phyloP scores from a whole-genome alignment of 2,329 filamentous ascomycete genomes.

The Orbilia ellipsospora region DNA sequence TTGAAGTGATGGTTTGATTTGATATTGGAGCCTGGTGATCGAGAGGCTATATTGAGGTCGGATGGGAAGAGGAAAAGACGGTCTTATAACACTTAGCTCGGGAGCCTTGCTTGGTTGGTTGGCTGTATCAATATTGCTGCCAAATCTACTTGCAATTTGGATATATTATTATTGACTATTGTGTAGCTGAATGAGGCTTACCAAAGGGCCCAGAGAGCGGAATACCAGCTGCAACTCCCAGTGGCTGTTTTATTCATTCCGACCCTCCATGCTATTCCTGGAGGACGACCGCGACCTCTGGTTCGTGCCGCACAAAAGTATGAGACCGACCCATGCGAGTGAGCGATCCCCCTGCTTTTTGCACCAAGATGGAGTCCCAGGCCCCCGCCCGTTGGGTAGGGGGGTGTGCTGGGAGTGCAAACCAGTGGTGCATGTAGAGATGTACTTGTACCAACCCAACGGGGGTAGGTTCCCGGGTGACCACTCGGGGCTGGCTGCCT shows the following conservation, averaged over 20 bases:
- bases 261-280: neutral
- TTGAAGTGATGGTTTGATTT: neutral
- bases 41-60: constrained; percentile 14
- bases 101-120: neutral
- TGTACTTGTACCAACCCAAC: neutral
- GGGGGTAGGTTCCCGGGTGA: neutral
- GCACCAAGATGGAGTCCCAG: neutral
- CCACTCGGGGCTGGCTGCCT: neutral
- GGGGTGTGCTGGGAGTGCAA: neutral
- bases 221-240: neutral
- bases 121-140: neutral
- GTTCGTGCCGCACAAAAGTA: constrained; percentile 8
- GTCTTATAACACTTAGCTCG: constrained; percentile 1
- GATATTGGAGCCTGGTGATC: constrained; percentile 6
- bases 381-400: neutral
- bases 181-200: neutral
- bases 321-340: neutral
- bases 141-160: too few relatives aligned
- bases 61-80: neutral
- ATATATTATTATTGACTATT: too few relatives aligned
- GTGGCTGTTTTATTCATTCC: neutral
- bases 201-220: neutral
- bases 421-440: neutral
- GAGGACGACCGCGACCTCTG: neutral
- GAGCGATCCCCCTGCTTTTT: neutral